These are phyloP conservation scores for Verruconis gallopava DNA, from an alignment of 2,329 filamentous ascomycete genomes.

Conservation along the genomic window DNA sequence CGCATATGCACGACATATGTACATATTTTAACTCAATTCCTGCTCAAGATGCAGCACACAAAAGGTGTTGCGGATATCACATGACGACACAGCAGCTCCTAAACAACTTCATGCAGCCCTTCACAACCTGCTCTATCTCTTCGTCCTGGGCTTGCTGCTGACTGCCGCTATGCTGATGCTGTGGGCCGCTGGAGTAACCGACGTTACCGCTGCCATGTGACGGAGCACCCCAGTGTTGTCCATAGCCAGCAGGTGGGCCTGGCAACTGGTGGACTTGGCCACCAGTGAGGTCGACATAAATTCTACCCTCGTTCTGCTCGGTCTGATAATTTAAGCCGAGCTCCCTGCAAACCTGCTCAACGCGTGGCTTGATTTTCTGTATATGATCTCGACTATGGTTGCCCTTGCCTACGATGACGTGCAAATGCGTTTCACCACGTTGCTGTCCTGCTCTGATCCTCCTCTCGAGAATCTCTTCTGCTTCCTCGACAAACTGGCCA, in stretches of 20 bases:
- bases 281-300: slow-evolving; percentile 77
- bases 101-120: slow-evolving; percentile 49
- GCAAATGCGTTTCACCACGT: slow-evolving; percentile 66
- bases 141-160: slow-evolving; percentile 29
- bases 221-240: slow-evolving; percentile 20
- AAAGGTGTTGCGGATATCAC: too few relatives aligned
- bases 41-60: too few relatives aligned
- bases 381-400: slow-evolving; percentile 73
- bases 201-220: slow-evolving; percentile 25
- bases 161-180: slow-evolving; percentile 28
- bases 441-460: slow-evolving; percentile 66
- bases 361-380: slow-evolving; percentile 90
- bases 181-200: slow-evolving; percentile 28
- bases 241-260: slow-evolving; percentile 26
- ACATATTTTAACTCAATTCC: too few relatives aligned
- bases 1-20: too few relatives aligned
- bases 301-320: slow-evolving; percentile 78
- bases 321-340: slow-evolving; percentile 71
- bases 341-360: slow-evolving; percentile 76
- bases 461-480: slow-evolving; percentile 77
- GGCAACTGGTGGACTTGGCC: slow-evolving; percentile 42
- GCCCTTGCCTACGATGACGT: slow-evolving; percentile 93
- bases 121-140: slow-evolving; percentile 47
- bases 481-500: slow-evolving; percentile 88
- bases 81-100: slow-evolving; percentile 63